A percentile compares a stretch with the other conserved stretches of the same genome.
Evolutionary conservation across 2,329 filamentous ascomycete species (phyloP).

Genomic region (Talaromyces sp.): DNA sequence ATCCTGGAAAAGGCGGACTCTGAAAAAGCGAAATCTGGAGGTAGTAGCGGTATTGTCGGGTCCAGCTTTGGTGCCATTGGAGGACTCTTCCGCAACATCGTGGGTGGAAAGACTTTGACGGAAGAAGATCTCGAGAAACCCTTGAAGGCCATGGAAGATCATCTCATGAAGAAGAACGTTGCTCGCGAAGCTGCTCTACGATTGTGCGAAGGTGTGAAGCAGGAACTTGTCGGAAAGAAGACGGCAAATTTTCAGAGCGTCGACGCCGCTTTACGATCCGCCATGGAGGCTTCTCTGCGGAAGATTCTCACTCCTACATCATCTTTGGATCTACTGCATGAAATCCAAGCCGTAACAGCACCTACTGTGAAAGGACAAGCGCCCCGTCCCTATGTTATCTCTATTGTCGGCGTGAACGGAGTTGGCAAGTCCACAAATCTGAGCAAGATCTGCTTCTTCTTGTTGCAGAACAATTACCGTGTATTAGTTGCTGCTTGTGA

Average conservation of each 20-base stretch:
- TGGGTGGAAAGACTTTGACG: constrained; percentile 88
- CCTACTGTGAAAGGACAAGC: constrained; percentile 60
- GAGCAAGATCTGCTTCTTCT: constrained; percentile 96
- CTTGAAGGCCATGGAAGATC: constrained; percentile 93
- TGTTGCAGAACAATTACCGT: constrained; percentile 94
- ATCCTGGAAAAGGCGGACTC: constrained; percentile 78
- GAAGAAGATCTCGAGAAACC: constrained; percentile 86
- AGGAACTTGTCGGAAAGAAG: constrained; percentile 82
- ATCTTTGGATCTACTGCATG: constrained; percentile 87
- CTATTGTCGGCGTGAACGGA: constrained; percentile 95
- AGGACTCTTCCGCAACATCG: constrained; percentile 86
- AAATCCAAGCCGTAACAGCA: constrained; percentile 74
- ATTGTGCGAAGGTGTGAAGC: constrained; percentile 84
- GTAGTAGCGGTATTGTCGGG: constrained; percentile 63
- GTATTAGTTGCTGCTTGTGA: constrained; percentile 92
- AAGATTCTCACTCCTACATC: constrained; percentile 96
- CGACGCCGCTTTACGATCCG: constrained; percentile 73
- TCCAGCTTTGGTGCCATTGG: constrained; percentile 77
- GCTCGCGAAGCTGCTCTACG: constrained; percentile 89
- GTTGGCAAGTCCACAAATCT: constrained; percentile 98
- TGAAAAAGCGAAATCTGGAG: constrained; percentile 47
- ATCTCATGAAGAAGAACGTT: constrained; percentile 91
- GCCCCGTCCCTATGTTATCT: constrained; percentile 87
- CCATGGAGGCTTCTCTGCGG: constrained; percentile 86
- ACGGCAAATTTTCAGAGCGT: constrained; percentile 88